Evolutionary conservation across 805 yeast genomes (phyloP).

Genomic region (Candida namnaoensis): DNA sequence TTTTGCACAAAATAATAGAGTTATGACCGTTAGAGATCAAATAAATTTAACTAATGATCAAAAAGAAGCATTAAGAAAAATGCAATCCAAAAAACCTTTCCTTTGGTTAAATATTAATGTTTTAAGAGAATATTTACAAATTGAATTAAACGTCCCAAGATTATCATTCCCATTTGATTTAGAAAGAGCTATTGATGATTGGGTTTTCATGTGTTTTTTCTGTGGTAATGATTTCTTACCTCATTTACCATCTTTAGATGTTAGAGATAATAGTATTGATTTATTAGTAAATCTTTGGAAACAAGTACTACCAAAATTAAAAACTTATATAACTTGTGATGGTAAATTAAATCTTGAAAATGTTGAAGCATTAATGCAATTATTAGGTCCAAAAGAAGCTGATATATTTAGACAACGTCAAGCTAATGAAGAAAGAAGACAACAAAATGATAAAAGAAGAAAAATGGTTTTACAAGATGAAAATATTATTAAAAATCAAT

Average conservation of each 20-base stretch:
- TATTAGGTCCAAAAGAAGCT: conserved; percentile 66
- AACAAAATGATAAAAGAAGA: conserved; percentile 55
- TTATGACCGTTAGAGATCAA: conserved; percentile 37
- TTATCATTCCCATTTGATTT: conserved; percentile 71
- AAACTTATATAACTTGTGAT: conserved; percentile 81
- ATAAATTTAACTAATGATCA: conserved; percentile 56
- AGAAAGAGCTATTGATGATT: conserved; percentile 95
- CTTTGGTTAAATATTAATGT: conserved; percentile 89
- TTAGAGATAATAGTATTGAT: conserved; percentile 91
- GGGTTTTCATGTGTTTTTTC: conserved; percentile 98
- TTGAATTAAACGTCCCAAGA: conserved; percentile 68
- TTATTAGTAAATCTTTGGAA: conserved; percentile 80
- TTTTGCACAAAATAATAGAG: conserved; percentile 54
- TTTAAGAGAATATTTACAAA: conserved; percentile 77
- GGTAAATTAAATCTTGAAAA: conserved; percentile 71
- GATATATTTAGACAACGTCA: conserved; percentile 65
- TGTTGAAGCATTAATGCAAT: conserved; percentile 62
- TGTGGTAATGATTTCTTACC: conserved; percentile 98
- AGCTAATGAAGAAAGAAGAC: conserved; percentile 61
- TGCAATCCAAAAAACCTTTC: conserved; percentile 63
- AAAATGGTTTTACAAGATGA: conserved; percentile 39
- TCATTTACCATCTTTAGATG: conserved; percentile 89
- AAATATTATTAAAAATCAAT: conserved; percentile 32
- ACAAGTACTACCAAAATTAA: conserved; percentile 50
- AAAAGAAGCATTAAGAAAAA: conserved; percentile 22